A percentile compares a stretch with the other conserved stretches of the same genome.
Evolutionary conservation across 495 filamentous ascomycete species (phyloP).

Genomic region (Cairneyella variabilis): DNA sequence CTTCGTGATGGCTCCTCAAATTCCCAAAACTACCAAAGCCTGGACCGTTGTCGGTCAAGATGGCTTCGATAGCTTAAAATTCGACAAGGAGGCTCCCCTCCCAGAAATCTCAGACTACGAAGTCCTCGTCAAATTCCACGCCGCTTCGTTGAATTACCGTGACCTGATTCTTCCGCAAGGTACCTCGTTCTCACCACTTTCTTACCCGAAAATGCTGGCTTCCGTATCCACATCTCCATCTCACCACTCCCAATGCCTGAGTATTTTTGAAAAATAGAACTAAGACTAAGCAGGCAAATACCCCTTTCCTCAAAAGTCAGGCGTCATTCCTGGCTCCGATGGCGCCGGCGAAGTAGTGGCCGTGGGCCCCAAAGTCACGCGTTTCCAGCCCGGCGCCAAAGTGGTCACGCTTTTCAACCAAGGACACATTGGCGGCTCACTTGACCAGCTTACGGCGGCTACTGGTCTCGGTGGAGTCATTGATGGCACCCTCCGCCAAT

Average conservation of each 20-base stretch:
- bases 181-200: slow-evolving; percentile 17
- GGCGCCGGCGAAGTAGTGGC: slow-evolving; percentile 70
- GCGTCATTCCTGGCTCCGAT: slow-evolving; percentile 70
- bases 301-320: slow-evolving; percentile 54
- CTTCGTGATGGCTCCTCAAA: slow-evolving; percentile 6
- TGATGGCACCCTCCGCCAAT: slow-evolving; percentile 69
- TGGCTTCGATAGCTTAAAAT: slow-evolving; percentile 26
- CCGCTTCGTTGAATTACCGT: slow-evolving; percentile 77
- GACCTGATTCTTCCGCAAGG: slow-evolving; percentile 72
- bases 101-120: slow-evolving; percentile 58
- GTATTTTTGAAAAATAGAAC: background rate
- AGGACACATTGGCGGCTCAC: slow-evolving; percentile 58
- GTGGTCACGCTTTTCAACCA: slow-evolving; percentile 81
- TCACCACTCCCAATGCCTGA: background rate
- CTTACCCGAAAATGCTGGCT: background rate
- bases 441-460: slow-evolving; percentile 35
- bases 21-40: slow-evolving; percentile 19
- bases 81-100: slow-evolving; percentile 32
- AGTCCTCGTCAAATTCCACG: slow-evolving; percentile 62
- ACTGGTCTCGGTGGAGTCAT: slow-evolving; percentile 68
- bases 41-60: slow-evolving; percentile 21
- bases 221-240: background rate
- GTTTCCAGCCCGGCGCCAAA: slow-evolving; percentile 62
- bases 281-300: slow-evolving; percentile 52
- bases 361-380: slow-evolving; percentile 58